Conservation (phyloP, 805 yeast genomes). For the Metschnikowia amazonensis region DNA sequence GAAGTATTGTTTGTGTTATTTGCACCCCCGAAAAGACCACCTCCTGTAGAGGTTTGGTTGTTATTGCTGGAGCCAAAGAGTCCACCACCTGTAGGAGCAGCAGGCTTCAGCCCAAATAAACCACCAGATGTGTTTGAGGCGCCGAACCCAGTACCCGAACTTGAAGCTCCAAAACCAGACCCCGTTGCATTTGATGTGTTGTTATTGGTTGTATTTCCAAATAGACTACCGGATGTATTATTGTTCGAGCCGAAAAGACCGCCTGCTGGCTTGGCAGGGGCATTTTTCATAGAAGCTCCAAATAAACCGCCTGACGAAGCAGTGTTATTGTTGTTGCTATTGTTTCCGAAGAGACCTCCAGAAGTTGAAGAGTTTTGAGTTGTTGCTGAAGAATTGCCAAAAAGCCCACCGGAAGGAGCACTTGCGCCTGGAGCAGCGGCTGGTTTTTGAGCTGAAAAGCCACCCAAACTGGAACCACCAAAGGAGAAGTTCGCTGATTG, state of each 20-base stretch:
- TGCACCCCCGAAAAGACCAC: slow-evolving; percentile 33
- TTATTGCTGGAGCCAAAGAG: slow-evolving; percentile 10
- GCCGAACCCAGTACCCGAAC: slow-evolving; percentile 2
- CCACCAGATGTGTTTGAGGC: slow-evolving; percentile 5
- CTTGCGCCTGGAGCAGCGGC: slow-evolving; percentile 6
- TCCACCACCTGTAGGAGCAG: slow-evolving; percentile 7
- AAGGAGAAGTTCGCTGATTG: background rate
- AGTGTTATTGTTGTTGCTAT: slow-evolving; percentile 18
- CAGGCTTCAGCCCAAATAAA: slow-evolving; percentile 10
- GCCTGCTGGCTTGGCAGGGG: background rate
- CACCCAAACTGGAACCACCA: slow-evolving; percentile 7
- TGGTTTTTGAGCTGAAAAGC: slow-evolving; percentile 13
- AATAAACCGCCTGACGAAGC: slow-evolving; percentile 30
- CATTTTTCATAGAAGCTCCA: slow-evolving; percentile 15
- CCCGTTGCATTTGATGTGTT: slow-evolving; percentile 3
- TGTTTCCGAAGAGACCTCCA: slow-evolving; percentile 25
- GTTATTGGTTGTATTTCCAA: slow-evolving; percentile 24
- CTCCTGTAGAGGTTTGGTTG: slow-evolving; percentile 11
- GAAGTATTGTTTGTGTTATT: slow-evolving; percentile 5
- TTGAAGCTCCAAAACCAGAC: background rate
- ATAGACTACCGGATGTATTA: slow-evolving; percentile 32
- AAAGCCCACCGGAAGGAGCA: slow-evolving; percentile 9
- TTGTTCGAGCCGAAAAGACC: slow-evolving; percentile 4
- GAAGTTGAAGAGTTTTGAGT: background rate
- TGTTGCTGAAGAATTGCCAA: slow-evolving; percentile 10